These are phyloP conservation scores for Rhodotorula sp. DNA, from an alignment of 1,284 basidiomycete genomes.

Conservation along the genomic window DNA sequence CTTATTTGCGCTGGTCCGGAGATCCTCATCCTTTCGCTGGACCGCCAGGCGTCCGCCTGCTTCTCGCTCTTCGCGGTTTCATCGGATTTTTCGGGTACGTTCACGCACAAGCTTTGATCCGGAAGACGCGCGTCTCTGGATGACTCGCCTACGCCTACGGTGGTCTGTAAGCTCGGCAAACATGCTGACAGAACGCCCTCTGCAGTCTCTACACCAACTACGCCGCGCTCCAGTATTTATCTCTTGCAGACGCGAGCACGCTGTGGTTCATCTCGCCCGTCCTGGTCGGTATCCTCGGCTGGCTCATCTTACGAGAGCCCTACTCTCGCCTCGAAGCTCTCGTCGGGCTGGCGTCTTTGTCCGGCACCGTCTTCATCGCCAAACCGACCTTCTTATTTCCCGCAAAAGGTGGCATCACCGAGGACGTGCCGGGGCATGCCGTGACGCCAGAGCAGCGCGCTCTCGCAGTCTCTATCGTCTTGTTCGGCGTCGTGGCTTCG, in stretches of 20 bases:
- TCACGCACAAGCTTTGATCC: constrained; percentile 33
- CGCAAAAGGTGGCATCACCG: neutral
- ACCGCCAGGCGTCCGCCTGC: constrained; percentile 38
- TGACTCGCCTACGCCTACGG: no score
- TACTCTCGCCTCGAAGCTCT: constrained; percentile 46
- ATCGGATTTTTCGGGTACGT: constrained; percentile 44
- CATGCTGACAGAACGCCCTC: constrained; percentile 14
- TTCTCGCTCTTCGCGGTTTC: constrained; percentile 40
- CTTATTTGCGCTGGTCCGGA: constrained; percentile 17
- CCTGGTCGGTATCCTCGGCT: constrained; percentile 46
- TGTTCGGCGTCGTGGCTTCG: constrained; percentile 46
- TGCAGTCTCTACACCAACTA: constrained; percentile 42
- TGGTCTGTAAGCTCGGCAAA: no score
- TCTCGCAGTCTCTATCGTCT: constrained; percentile 40
- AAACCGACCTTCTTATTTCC: constrained; percentile 44
- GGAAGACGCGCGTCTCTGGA: no score
- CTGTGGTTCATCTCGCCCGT: constrained; percentile 48
- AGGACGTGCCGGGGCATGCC: neutral
- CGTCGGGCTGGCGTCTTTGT: constrained; percentile 45
- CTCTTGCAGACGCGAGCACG: constrained; percentile 47
- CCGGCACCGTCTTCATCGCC: constrained; percentile 48
- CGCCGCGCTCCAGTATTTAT: constrained; percentile 47
- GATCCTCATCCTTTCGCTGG: constrained; percentile 39
- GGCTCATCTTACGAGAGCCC: constrained; percentile 45
- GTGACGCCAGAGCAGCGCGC: constrained; percentile 29